A percentile compares a stretch with the other conserved stretches of the same genome.
Conservation (phyloP, 805 yeast genomes). For the Yamadazyma ubonensis region DNA sequence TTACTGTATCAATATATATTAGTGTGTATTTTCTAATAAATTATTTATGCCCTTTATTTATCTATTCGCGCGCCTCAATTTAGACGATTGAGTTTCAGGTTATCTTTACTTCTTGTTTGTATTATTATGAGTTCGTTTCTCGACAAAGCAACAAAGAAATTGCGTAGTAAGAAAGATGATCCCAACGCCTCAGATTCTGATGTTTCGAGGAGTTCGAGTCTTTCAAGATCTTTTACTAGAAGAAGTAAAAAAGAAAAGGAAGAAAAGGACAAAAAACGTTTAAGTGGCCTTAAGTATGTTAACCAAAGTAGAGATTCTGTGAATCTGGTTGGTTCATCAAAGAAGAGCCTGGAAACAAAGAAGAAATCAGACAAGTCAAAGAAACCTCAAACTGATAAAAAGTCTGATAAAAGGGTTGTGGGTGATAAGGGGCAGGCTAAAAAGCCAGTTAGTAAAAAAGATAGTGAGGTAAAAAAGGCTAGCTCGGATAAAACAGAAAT, state of each 20-base stretch:
- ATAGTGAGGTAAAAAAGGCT: neutral
- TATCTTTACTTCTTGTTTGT: neutral
- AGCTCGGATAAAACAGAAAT: neutral
- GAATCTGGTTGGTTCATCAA: slow-evolving; percentile 8
- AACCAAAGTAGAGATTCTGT: slow-evolving; percentile 11
- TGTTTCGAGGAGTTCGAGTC: slow-evolving; percentile 6
- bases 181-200: slow-evolving; percentile 6
- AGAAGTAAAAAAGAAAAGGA: slow-evolving; percentile 11
- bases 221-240: slow-evolving; percentile 10
- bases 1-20: slow-evolving; percentile 6
- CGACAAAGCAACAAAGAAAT: slow-evolving; percentile 14
- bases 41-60: neutral
- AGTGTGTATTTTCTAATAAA: neutral
- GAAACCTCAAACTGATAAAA: neutral
- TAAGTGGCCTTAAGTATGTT: slow-evolving; percentile 15
- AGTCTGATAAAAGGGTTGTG: neutral
- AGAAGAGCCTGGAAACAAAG: slow-evolving; percentile 6
- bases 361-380: neutral
- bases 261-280: slow-evolving; percentile 17
- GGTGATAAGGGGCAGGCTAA: neutral
- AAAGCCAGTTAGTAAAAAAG: neutral
- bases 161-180: slow-evolving; percentile 6
- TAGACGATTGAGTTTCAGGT: slow-evolving; percentile 1
- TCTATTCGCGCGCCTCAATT: neutral
- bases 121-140: slow-evolving; percentile 12